These are phyloP conservation scores for Ilex aquifolium DNA, from an alignment of 257 asterid genomes.

Conservation along the genomic window DNA sequence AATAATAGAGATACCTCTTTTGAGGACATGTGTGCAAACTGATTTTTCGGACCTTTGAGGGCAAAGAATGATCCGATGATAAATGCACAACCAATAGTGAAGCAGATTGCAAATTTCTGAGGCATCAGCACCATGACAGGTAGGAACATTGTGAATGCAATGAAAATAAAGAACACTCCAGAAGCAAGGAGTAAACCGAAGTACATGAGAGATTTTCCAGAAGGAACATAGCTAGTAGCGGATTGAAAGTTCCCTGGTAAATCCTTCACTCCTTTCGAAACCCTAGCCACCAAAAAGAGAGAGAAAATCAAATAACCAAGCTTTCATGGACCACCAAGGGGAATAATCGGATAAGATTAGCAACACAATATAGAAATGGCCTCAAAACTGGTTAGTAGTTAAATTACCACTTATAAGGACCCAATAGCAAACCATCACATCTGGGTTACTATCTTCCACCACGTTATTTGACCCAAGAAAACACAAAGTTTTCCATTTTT, in stretches of 20 bases:
- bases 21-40: constrained; percentile 74
- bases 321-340: not conserved
- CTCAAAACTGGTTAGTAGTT: not conserved
- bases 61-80: constrained; percentile 83
- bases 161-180: constrained; percentile 72
- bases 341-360: not conserved
- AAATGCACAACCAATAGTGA: constrained; percentile 78
- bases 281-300: constrained; percentile 26
- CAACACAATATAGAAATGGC: not conserved
- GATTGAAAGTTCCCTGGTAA: constrained; percentile 75
- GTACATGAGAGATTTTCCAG: constrained; percentile 70
- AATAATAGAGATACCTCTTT: constrained; percentile 49
- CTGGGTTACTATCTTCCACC: too few species aligned
- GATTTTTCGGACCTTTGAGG: constrained; percentile 73
- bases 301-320: constrained; percentile 1
- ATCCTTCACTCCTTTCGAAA: constrained; percentile 66
- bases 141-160: constrained; percentile 78
- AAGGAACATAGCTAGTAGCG: constrained; percentile 63
- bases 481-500: too few species aligned
- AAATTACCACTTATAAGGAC: not conserved
- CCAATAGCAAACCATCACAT: too few species aligned
- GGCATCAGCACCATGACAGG: constrained; percentile 91
- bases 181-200: constrained; percentile 66
- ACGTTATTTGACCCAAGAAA: too few species aligned
- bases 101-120: constrained; percentile 88